A percentile compares a stretch with the other conserved stretches of the same genome.
phyloP scores from a whole-genome alignment of 768 basidiomycete species.

The Mycena rosella region DNA sequence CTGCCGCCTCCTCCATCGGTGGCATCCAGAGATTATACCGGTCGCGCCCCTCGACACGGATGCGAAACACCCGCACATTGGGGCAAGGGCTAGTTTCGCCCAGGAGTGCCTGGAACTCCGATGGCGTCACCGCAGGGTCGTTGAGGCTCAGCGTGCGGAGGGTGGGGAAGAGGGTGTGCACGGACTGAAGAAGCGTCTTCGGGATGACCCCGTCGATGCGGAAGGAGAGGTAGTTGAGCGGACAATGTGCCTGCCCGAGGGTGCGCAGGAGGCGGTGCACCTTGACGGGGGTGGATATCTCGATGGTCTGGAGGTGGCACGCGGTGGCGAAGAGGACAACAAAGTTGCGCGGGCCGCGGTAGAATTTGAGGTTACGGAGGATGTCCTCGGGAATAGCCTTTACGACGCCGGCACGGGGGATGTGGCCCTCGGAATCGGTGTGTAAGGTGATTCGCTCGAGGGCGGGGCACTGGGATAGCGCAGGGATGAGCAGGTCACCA shows the following conservation, averaged over 20 bases:
- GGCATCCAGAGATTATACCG: slow-evolving; percentile 37
- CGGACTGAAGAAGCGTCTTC: slow-evolving; percentile 10
- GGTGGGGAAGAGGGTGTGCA: slow-evolving; percentile 22
- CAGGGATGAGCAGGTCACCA: slow-evolving; percentile 9
- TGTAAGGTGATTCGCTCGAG: slow-evolving; percentile 35
- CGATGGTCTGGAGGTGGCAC: slow-evolving; percentile 23
- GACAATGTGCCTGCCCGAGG: background rate
- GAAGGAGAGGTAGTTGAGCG: slow-evolving; percentile 34
- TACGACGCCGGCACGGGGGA: slow-evolving; percentile 13
- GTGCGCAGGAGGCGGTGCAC: slow-evolving; percentile 33
- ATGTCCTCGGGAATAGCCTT: slow-evolving; percentile 4
- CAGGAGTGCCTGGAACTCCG: slow-evolving; percentile 14
- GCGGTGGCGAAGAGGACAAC: slow-evolving; percentile 24
- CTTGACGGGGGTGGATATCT: slow-evolving; percentile 24
- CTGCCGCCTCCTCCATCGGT: slow-evolving; percentile 32
- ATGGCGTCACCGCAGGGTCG: slow-evolving; percentile 22
- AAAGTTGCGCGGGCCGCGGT: slow-evolving; percentile 35
- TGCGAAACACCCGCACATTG: slow-evolving; percentile 24
- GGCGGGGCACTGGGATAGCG: slow-evolving; percentile 24
- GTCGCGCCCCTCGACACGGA: slow-evolving; percentile 31
- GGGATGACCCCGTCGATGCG: slow-evolving; percentile 32
- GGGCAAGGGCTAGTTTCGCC: background rate
- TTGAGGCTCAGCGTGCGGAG: slow-evolving; percentile 34
- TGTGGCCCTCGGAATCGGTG: background rate
- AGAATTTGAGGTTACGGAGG: slow-evolving; percentile 26